Evolutionary conservation across 495 filamentous ascomycete species (phyloP).

Genomic region (Annulohypoxylon maeteangense): DNA sequence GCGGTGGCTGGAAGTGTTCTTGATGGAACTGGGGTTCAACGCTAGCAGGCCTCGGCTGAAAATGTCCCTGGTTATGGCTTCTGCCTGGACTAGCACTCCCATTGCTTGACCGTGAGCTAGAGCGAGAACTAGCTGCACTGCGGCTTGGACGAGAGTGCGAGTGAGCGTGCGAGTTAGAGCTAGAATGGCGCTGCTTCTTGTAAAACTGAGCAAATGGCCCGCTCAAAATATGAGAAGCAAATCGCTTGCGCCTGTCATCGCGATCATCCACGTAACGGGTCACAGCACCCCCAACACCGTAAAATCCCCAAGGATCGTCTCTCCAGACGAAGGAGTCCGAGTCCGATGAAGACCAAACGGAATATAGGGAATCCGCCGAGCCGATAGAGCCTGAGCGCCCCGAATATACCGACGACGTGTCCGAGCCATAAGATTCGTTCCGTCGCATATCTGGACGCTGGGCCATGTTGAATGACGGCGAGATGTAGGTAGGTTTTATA

Average conservation of each 20-base stretch:
- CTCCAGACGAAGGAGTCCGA: constrained; percentile 46
- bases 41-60: constrained; percentile 10
- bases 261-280: constrained; percentile 43
- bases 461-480: constrained; percentile 17
- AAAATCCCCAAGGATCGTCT: constrained; percentile 41
- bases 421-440: constrained; percentile 30
- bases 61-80: constrained; percentile 23
- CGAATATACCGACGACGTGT: constrained; percentile 43
- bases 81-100: constrained; percentile 9
- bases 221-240: constrained; percentile 45
- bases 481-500: constrained; percentile 21
- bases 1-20: constrained; percentile 16
- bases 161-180: no score
- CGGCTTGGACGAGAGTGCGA: constrained; percentile 29
- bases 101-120: constrained; percentile 15
- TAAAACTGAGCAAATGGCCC: constrained; percentile 45
- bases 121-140: constrained; percentile 24
- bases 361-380: constrained; percentile 36
- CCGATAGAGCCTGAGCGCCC: constrained; percentile 12
- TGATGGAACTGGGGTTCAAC: constrained; percentile 25
- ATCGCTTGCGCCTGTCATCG: constrained; percentile 36
- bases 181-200: constrained; percentile 34
- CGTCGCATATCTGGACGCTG: constrained; percentile 31
- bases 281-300: constrained; percentile 46
- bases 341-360: constrained; percentile 45